Evolutionary conservation across 768 basidiomycete genomes (phyloP), one percentile per base, ranked within the genome.

Genomic region (Pholiota microspora): DNA sequence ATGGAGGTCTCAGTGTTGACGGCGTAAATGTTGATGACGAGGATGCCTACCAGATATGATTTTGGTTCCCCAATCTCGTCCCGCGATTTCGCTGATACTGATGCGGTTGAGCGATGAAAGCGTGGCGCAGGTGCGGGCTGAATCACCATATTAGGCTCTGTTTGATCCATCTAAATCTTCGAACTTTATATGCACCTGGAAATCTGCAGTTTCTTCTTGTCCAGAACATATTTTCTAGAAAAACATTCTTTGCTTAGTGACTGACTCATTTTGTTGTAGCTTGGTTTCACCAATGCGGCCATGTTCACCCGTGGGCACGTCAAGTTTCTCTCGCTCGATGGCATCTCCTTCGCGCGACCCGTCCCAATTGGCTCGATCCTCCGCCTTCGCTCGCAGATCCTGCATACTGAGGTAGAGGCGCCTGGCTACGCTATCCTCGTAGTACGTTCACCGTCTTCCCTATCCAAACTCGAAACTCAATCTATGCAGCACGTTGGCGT

Each of bases 331-430:
- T 87, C 89, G 3, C 78, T 92, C 13, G 90, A 93, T 62, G 82
- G 83, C 28, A 92, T 93, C 64, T 83, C 84, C 1, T 93, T 94
- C 71, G 77, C 80, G 42, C 79, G 83, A 25, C 90, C 92, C 0
- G 91, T 94, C 0, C 88, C 90, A 1, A 92, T 93, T 42, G 92
- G 91, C 5, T 89, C 86, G 0, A 88, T 92, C 46, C 79, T 94
- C 12, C 81, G 86, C 2, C 75, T 94, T 32, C 82, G 81, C 0
- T 88, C 88, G 1, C 79, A 83, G 59, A 79, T 93, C 32, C 74
- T 88, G 8, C 82, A 90, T 61, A 77, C 78, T 4, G 80, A 83
- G 0, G 67, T 73, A 3, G 75, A 79, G 6, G 16, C 40, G n/a
- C 60, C 70, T 23, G 65, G 78, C 54, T 82, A 79, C 60, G 73